phyloP scores from a whole-genome alignment of 2,329 filamentous ascomycete species.

The Neopestalotiopsis sp. region DNA sequence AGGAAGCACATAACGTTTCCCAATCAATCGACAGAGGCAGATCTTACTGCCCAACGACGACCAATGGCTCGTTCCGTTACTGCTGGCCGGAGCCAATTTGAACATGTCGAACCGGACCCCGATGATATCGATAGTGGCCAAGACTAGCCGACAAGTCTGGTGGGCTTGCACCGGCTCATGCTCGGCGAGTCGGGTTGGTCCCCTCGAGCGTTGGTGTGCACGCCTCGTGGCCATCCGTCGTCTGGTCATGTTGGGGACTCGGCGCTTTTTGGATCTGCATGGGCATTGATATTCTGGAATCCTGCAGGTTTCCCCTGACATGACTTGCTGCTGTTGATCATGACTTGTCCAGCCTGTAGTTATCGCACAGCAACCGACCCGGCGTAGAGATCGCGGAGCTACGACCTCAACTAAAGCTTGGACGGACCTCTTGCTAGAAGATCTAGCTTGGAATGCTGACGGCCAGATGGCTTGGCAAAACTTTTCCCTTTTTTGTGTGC shows the following conservation, averaged over 20 bases:
- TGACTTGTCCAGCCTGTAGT: background rate
- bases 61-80: slow-evolving; percentile 1
- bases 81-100: slow-evolving; percentile 3
- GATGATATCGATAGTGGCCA: slow-evolving; percentile 4
- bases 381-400: slow-evolving; percentile 1
- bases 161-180: background rate
- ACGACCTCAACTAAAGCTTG: background rate
- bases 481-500: background rate
- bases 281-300: background rate
- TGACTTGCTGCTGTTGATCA: slow-evolving; percentile 2
- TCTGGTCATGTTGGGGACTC: background rate
- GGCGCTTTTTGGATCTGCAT: background rate
- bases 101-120: background rate
- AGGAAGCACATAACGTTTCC: too few relatives aligned
- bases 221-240: background rate
- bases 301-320: background rate
- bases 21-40: background rate
- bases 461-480: slow-evolving; percentile 1
- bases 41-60: background rate
- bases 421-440: background rate
- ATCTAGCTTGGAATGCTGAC: background rate
- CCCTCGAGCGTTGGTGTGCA: background rate
- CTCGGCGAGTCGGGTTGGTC: slow-evolving; percentile 2
- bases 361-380: slow-evolving; percentile 3
- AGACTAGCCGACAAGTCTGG: slow-evolving; percentile 1